phyloP scores from a whole-genome alignment of 2,329 filamentous ascomycete genomes.

The Aspergillus jensenii region DNA sequence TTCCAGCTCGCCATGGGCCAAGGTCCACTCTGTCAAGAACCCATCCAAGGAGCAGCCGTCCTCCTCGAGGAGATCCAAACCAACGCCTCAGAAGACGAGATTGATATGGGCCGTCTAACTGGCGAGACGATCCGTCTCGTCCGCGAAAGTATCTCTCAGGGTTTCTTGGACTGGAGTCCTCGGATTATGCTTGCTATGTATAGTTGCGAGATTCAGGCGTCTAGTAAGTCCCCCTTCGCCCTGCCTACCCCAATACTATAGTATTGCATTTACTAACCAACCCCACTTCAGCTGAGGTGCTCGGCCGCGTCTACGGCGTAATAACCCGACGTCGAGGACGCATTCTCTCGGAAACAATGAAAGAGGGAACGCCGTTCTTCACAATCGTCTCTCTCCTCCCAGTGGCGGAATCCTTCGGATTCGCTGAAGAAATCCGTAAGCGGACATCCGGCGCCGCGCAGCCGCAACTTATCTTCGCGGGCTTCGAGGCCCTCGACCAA shows the following conservation, averaged over 20 bases:
- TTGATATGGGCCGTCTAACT: conserved; percentile 74
- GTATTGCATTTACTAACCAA: not conserved
- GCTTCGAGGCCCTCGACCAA: conserved; percentile 89
- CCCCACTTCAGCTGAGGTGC: conserved; percentile 68
- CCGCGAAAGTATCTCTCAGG: conserved; percentile 77
- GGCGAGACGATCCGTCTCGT: conserved; percentile 91
- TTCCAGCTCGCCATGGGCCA: conserved; percentile 91
- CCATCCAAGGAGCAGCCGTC: conserved; percentile 88
- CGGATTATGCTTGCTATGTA: conserved; percentile 98
- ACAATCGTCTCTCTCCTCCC: conserved; percentile 86
- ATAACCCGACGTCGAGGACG: conserved; percentile 89
- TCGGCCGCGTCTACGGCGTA: conserved; percentile 95
- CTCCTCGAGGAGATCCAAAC: conserved; percentile 79
- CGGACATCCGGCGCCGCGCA: conserved; percentile 85
- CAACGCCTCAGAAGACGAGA: conserved; percentile 51
- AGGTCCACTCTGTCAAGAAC: conserved; percentile 88
- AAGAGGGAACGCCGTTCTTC: conserved; percentile 95
- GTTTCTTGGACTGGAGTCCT: conserved; percentile 93
- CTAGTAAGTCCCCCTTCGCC: conserved; percentile 56
- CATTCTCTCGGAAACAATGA: conserved; percentile 86
- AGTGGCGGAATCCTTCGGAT: conserved; percentile 93
- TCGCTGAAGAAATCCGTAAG: conserved; percentile 94
- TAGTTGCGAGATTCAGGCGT: conserved; percentile 94
- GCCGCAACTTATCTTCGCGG: conserved; percentile 89
- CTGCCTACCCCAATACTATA: not conserved